Base-by-base conservation (phyloP, 345 rosid species). In the Geranium rotundifolium region DNA sequence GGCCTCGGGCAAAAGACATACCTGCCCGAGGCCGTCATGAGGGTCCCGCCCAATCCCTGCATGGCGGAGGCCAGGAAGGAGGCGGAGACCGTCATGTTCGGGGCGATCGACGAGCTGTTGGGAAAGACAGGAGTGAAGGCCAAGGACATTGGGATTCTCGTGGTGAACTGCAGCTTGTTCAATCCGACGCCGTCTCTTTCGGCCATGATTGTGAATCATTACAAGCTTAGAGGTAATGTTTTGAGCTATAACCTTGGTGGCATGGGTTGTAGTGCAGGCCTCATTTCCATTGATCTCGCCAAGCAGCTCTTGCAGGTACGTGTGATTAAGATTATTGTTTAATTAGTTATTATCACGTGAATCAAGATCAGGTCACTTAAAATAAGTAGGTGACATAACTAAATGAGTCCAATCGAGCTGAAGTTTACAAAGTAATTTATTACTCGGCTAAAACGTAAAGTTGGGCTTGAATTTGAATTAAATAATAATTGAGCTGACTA, bases 271-370 rank as follows among this genome's bases (percentile, higher is more conserved):
- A 73, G 77, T 19, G 81, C 81, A 7, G 77, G 85, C 0, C 67
- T 82, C 9, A 77, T 83, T 63, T 77, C 88, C 57, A 76, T 82
- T 7, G 87, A 76, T 68, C 84, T 85, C 20, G 88, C 86, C 64
- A 81, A 79, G 63, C 76, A 81, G 19, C 76, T 85, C 23, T 72
- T 81, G 1, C 86, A 84, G 89, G 89, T 81, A 29, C 20, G 10
- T 59, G 18, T 46, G 7, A n/a, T 16, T 14, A 55, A 19, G 30
- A 17, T 7, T 66, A 59, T 63, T 7, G 18, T n/a, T 63, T 56
- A 19, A 16, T 18, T 52, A 31, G 7, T 7, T 31, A 31, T 31
- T 31, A 31, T 31, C 7, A n/a, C n/a, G n/a, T n/a, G n/a, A n/a
- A n/a, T n/a, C n/a, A n/a, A n/a, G n/a, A n/a, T n/a, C n/a, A n/a